Percentiles rank a stretch among this genome's conserved stretches.
These are phyloP conservation scores for Pterocarpus macrocarpus DNA, from an alignment of 306 rosid genomes.

Conservation along the genomic window DNA sequence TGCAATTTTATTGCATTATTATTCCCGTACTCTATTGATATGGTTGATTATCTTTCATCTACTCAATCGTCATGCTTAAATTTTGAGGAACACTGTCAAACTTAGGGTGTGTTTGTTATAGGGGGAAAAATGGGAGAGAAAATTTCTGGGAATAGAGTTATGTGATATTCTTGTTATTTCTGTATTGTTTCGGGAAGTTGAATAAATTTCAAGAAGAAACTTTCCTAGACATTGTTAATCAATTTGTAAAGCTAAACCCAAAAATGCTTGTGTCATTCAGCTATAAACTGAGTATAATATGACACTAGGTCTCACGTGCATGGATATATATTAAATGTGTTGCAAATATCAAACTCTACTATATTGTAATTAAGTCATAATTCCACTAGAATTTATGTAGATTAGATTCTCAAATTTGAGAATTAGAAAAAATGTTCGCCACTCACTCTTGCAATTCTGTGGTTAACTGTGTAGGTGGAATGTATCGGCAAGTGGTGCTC, in stretches of 20 bases:
- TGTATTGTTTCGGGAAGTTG: slow-evolving; percentile 29
- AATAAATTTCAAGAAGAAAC: slow-evolving; percentile 16
- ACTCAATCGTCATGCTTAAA: not conserved
- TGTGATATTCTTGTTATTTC: not conserved
- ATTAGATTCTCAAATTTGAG: slow-evolving; percentile 27
- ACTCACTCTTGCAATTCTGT: slow-evolving; percentile 43
- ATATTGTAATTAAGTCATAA: not conserved
- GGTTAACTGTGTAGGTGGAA: slow-evolving; percentile 78
- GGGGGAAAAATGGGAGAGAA: too few species aligned
- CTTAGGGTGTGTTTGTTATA: not conserved
- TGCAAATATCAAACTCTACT: not conserved
- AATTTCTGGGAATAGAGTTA: too few species aligned
- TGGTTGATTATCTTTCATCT: slow-evolving; percentile 8
- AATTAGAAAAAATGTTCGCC: not conserved
- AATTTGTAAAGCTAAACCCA: not conserved
- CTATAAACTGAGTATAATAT: not conserved
- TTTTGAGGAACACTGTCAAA: not conserved
- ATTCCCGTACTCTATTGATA: not conserved
- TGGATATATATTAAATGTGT: not conserved
- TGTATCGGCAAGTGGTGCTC: slow-evolving; percentile 98
- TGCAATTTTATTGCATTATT: slow-evolving; percentile 10
- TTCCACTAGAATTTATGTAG: not conserved
- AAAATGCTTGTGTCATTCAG: not conserved
- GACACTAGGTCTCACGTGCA: slow-evolving; percentile 2
- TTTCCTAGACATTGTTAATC: not conserved